Evolutionary conservation across 108 stramenopile species (phyloP), one percentile per base, ranked within the genome.

Genomic region (Cyclotella baltica): DNA sequence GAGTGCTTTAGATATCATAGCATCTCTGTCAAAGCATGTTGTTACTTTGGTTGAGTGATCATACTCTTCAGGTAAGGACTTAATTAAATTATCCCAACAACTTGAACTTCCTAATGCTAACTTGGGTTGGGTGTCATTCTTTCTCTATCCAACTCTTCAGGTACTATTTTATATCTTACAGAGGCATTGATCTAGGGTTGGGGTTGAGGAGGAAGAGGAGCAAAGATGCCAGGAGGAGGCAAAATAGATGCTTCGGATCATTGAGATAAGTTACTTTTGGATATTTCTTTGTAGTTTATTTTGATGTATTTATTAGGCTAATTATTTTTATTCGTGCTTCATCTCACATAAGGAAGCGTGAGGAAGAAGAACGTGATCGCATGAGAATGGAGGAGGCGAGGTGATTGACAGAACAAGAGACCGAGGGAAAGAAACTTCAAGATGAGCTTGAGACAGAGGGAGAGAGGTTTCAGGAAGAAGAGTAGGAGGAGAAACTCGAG

Each of bases 181-280:
- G 97, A 98, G 51, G 83, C 98, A 8, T 71, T 97, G 23, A 83
- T 99, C 33, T 95, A n/a, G n/a, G n/a, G n/a, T n/a, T n/a, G n/a
- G n/a, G n/a, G 20, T 57, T n/a, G 31, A 72, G 13, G 72, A 63
- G 15, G 72, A 73, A 37, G 40, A 71, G 31, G 70, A 72, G 37
- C 70, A 36, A 18, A 33, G 61, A 25, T 30, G 35, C 2, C 59
- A 20, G 19, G 50, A 62, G 28, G 62, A 77, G 51, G 77, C 71
- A 58, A 30, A 72, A 56, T 40, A 78, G 55, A 3, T n/a, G 9
- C 30, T 50, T 4, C 27, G 48, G 37, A 37, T n/a, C 1, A 30
- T 51, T 34, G 50, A 67, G 67, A 64, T 70, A 30, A 61, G 76
- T 35, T 62, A 19, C 2, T 63, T 48, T n/a, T 37, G 48, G 11